phyloP scores from a whole-genome alignment of 2,329 filamentous ascomycete species.

The Phoma sp. region DNA sequence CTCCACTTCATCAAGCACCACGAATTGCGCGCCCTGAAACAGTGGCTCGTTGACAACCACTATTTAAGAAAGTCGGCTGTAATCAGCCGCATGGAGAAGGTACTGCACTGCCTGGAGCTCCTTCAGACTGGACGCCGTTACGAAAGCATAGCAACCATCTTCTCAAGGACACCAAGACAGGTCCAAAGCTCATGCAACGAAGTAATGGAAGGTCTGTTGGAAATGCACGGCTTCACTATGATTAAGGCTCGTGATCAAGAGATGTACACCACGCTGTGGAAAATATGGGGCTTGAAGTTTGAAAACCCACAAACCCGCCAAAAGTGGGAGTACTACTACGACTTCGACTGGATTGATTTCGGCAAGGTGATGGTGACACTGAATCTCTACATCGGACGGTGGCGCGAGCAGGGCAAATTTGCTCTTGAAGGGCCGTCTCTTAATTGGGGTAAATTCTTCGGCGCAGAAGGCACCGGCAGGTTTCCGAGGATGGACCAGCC shows the following conservation, averaged over 20 bases:
- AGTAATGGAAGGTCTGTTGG: conserved; percentile 32
- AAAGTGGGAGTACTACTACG: conserved; percentile 27
- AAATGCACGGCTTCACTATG: conserved; percentile 32
- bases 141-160: conserved; percentile 36
- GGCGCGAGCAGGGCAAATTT: conserved; percentile 33
- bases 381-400: conserved; percentile 40
- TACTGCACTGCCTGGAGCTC: conserved; percentile 34
- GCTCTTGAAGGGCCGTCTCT: conserved; percentile 30
- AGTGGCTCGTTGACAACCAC: conserved; percentile 23
- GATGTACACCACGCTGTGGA: conserved; percentile 28
- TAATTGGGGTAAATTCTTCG: conserved; percentile 31
- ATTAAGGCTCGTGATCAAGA: conserved; percentile 14
- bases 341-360: conserved; percentile 26
- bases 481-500: conserved; percentile 14
- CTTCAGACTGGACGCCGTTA: conserved; percentile 35
- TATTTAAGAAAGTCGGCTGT: conserved; percentile 21
- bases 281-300: conserved; percentile 24
- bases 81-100: conserved; percentile 35
- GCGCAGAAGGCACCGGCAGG: conserved; percentile 11
- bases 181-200: conserved; percentile 30
- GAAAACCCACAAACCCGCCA: conserved; percentile 3
- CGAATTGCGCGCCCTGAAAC: conserved; percentile 30
- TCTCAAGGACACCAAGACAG: conserved; percentile 36
- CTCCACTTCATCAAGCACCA: conserved; percentile 35
- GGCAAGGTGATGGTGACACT: conserved; percentile 34